Evolutionary conservation across 2,329 filamentous ascomycete species (phyloP), one percentile per base, ranked within the genome.

Genomic region (Botrytis tulipae): DNA sequence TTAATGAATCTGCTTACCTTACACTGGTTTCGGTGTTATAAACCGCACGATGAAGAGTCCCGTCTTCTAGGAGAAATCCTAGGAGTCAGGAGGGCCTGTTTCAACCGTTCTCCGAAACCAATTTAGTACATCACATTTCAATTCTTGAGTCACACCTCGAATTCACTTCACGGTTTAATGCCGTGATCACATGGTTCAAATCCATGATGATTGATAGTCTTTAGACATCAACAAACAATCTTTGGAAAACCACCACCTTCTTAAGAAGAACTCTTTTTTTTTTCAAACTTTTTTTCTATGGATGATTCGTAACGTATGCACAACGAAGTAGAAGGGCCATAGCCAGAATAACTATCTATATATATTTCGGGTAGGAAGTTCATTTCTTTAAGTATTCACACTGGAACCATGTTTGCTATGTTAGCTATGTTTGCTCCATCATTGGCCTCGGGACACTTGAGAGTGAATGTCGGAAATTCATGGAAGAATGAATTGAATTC

Each of bases 81-180:
- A n/a, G 37, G 3, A 62, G 60, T 62, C 35, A 42, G 60, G 37
- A 62, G 60, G 60, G 60, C 60, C 35, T 62, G 60, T 62, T 62
- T 62, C 60, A n/a, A 62, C 1, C 0, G 37, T 62, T 62, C 60
- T 42, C 60, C 22, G 60, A 42, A 62, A 42, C 60, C 60, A n/a
- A 62, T 62, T 29, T 44, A 62, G 37, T 14, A 37, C 20, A 3
- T 7, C 16, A 54, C n/a, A 60, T 60, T 37, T 42, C 40, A 42
- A 42, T 62, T 62, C 60, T 62, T 62, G 25, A 25, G 6, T 14
- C 4, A 1, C 37, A 3, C 14, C 14, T 42, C 60, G 25, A 62
- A 42, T 42, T 42, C 4, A 0, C 2, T 42, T 42, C 37, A 18
- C 25, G 60, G 60, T 62, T 62, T n/a, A 62, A 62, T 1, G 0